These are phyloP conservation scores for Nymphaea thermarum DNA, from an alignment of 164 flowering plant genomes.

Conservation along the genomic window DNA sequence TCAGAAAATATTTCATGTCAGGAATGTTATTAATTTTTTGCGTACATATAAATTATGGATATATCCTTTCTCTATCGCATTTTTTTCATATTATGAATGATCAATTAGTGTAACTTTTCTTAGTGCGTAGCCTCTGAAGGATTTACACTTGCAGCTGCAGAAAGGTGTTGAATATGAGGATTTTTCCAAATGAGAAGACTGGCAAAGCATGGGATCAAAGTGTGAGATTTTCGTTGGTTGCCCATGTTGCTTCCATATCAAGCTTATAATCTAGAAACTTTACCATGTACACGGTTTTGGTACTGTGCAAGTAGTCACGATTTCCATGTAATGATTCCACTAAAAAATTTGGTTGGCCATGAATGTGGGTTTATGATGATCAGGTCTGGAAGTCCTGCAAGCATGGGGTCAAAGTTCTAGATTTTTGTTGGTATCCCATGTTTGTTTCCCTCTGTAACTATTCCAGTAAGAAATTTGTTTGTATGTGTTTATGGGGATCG, in stretches of 20 bases:
- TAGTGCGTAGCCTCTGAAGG: too few relatives aligned
- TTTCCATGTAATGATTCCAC: too few relatives aligned
- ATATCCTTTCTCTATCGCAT: too few relatives aligned
- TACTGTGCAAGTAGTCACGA: too few relatives aligned
- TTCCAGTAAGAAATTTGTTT: background rate
- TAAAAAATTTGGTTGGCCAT: background rate
- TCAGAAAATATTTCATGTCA: too few relatives aligned
- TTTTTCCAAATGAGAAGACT: constrained; percentile 64
- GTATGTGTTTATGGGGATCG: background rate
- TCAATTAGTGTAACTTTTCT: too few relatives aligned
- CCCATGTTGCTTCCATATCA: background rate
- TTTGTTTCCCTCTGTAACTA: background rate
- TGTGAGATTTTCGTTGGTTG: constrained; percentile 21
- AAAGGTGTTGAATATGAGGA: constrained; percentile 89
- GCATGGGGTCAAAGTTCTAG: constrained; percentile 36
- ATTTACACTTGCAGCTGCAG: constrained; percentile 46
- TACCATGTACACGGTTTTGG: too few relatives aligned
- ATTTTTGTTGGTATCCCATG: background rate
- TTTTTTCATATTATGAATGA: too few relatives aligned
- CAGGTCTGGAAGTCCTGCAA: background rate
- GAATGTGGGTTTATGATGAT: too few relatives aligned
- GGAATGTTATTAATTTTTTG: too few relatives aligned
- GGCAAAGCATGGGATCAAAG: constrained; percentile 79
- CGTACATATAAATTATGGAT: too few relatives aligned
- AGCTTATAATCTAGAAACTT: too few relatives aligned